These are phyloP conservation scores for Fusarium beomiforme DNA, from an alignment of 2,329 filamentous ascomycete species.

Conservation along the genomic window DNA sequence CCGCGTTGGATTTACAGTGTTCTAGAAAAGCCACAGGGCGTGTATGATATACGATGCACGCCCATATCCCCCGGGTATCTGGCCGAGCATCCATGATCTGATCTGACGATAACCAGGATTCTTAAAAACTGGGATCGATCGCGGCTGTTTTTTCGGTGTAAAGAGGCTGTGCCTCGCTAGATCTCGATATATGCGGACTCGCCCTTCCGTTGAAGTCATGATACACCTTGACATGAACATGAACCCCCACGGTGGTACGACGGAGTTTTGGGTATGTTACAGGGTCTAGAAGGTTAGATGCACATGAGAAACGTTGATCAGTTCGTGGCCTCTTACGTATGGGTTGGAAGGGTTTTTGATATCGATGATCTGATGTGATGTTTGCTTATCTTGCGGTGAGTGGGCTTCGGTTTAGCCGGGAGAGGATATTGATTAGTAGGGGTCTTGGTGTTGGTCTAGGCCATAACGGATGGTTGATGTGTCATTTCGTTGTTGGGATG, in stretches of 20 bases:
- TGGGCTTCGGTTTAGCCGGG: conserved; percentile 5
- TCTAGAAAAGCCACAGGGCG: neutral
- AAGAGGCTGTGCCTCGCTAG: neutral
- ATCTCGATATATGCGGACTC: conserved; percentile 27
- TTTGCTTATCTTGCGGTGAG: conserved; percentile 28
- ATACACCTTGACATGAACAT: neutral
- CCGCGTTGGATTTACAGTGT: neutral
- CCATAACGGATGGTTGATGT: neutral
- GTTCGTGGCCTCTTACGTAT: conserved; percentile 6
- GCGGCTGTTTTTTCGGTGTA: conserved; percentile 30
- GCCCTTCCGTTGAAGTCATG: conserved; percentile 13
- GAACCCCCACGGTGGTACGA: conserved; percentile 11
- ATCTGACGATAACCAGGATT: conserved; percentile 16
- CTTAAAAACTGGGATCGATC: neutral
- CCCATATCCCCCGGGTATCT: conserved; percentile 23
- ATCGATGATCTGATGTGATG: conserved; percentile 21
- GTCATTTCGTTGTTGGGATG: neutral
- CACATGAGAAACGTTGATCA: neutral
- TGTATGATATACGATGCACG: neutral
- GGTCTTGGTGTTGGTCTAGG: neutral
- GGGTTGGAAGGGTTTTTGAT: neutral
- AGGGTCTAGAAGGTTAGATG: neutral
- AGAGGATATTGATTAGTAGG: neutral
- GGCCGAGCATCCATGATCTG: conserved; percentile 32
- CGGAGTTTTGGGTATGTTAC: neutral